phyloP scores from a whole-genome alignment of 768 basidiomycete genomes.

The Leucocoprinus leucothites region DNA sequence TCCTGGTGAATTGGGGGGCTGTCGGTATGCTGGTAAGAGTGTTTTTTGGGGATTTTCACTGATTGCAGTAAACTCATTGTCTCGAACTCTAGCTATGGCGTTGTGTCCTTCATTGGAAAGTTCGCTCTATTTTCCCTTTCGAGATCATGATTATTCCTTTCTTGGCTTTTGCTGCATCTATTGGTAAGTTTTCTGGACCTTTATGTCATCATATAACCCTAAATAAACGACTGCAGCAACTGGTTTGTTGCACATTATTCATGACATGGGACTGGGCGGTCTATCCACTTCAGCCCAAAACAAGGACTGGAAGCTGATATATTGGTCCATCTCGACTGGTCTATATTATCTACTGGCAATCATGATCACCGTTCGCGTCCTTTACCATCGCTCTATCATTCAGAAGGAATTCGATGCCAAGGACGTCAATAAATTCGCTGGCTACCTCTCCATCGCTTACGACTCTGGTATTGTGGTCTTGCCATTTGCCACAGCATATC shows the following conservation, averaged over 20 bases:
- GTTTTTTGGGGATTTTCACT: background rate
- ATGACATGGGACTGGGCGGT: background rate
- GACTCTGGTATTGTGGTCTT: slow-evolving; percentile 4
- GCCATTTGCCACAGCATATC: background rate
- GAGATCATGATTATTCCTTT: slow-evolving; percentile 7
- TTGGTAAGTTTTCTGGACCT: background rate
- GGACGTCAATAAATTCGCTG: background rate
- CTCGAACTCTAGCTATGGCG: slow-evolving; percentile 2
- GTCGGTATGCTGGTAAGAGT: slow-evolving; percentile 6
- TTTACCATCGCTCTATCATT: background rate
- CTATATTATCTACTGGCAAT: slow-evolving; percentile 6
- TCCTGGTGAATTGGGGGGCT: slow-evolving; percentile 6
- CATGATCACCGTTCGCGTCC: background rate
- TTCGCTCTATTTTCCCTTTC: slow-evolving; percentile 3
- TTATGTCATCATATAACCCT: background rate
- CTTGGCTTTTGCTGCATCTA: background rate
- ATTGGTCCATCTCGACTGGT: slow-evolving; percentile 4
- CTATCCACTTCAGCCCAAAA: background rate
- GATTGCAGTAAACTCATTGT: background rate
- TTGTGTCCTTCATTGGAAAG: slow-evolving; percentile 8
- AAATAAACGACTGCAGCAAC: background rate
- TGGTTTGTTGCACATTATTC: background rate
- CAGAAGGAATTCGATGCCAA: background rate
- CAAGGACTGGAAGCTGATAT: slow-evolving; percentile 8
- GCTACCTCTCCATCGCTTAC: slow-evolving; percentile 4